Evolutionary conservation across 2,329 filamentous ascomycete genomes (phyloP).

Genomic region (Hypomyces rosellus): DNA sequence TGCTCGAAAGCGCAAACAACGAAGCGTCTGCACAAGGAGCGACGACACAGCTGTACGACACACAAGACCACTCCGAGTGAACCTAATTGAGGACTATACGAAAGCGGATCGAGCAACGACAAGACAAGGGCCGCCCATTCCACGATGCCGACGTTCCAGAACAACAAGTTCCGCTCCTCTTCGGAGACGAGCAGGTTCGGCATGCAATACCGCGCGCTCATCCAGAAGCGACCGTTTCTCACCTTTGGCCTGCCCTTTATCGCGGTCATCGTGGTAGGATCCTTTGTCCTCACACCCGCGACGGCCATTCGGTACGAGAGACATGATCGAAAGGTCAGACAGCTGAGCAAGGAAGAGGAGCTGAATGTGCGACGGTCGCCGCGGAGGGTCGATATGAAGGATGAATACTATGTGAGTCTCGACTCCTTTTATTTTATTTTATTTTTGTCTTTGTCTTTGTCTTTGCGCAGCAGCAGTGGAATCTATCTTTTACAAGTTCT

Average conservation of each 20-base stretch:
- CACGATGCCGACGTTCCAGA: constrained; percentile 49
- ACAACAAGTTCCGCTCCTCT: constrained; percentile 64
- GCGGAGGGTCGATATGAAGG: constrained; percentile 71
- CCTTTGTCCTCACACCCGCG: constrained; percentile 89
- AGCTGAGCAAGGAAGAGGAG: constrained; percentile 79
- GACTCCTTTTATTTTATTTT: no score
- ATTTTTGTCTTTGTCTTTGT: neutral
- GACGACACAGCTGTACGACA: no score
- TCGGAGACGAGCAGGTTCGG: constrained; percentile 64
- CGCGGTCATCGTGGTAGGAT: constrained; percentile 79
- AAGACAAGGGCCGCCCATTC: no score
- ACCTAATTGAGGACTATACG: no score
- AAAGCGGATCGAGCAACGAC: no score
- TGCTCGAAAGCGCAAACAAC: neutral
- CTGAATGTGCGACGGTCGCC: constrained; percentile 68
- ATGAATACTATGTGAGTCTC: constrained; percentile 74
- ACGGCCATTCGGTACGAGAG: constrained; percentile 91
- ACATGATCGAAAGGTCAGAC: constrained; percentile 81
- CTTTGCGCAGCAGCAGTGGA: neutral
- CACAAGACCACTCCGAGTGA: no score
- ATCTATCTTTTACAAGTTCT: no score
- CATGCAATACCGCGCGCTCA: constrained; percentile 65
- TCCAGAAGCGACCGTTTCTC: constrained; percentile 77
- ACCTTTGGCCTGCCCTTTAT: constrained; percentile 94
- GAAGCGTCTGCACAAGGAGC: no score